Conservation (phyloP, 2,329 filamentous ascomycete genomes). For the Didymella sp. region DNA sequence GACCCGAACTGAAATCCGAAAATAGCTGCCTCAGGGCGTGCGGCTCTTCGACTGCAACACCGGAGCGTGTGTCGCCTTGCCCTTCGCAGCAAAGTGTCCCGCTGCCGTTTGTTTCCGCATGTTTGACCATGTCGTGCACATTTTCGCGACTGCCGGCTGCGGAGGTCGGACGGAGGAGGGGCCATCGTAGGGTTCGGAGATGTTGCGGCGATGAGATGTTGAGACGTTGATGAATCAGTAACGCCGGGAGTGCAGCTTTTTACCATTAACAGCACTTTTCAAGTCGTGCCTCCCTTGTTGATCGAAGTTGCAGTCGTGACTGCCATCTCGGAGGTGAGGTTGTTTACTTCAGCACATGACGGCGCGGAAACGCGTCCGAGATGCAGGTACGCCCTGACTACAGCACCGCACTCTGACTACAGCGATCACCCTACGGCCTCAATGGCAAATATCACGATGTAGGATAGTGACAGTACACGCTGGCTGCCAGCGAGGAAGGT, state of each 20-base stretch:
- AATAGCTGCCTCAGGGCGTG: conserved; percentile 28
- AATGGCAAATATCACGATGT: neutral
- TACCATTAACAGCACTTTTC: neutral
- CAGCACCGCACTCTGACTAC: neutral
- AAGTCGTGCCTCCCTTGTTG: neutral
- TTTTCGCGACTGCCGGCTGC: conserved; percentile 23
- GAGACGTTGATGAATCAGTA: conserved; percentile 4
- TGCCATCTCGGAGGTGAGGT: neutral
- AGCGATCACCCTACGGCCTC: neutral
- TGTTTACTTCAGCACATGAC: neutral
- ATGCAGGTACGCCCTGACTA: conserved; percentile 1
- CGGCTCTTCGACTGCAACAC: conserved; percentile 33
- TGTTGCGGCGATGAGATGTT: conserved; percentile 15
- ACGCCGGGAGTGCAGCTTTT: neutral
- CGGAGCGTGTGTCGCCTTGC: conserved; percentile 23
- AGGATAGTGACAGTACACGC: too few species aligned
- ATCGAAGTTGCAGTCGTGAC: neutral
- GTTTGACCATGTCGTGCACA: conserved; percentile 29
- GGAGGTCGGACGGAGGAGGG: conserved; percentile 43
- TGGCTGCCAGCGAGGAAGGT: neutral
- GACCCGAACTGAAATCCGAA: conserved; percentile 36
- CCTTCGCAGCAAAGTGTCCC: conserved; percentile 22
- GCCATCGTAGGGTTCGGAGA: conserved; percentile 28
- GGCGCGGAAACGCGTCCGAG: neutral
- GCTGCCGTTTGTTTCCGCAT: conserved; percentile 18